Evolutionary conservation across 352 stramenopile genomes (phyloP).

Genomic region (Blastocystis hominis): DNA sequence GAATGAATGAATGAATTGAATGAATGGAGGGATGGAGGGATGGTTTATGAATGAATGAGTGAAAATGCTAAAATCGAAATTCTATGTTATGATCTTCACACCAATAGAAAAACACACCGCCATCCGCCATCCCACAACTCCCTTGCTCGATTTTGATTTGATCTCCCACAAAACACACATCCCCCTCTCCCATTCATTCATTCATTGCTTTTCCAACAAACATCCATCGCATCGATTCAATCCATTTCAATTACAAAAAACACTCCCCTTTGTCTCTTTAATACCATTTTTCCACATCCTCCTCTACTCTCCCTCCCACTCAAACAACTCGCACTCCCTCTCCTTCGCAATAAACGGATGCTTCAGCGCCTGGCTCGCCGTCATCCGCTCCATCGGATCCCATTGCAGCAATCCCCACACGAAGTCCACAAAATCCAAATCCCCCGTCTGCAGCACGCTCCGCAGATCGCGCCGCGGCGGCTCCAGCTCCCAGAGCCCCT

Average conservation of each 20-base stretch:
- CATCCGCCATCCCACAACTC: no score
- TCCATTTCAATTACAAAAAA: background rate
- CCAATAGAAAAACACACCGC: no score
- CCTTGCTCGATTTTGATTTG: no score
- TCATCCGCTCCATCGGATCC: slow-evolving; percentile 76
- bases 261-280: background rate
- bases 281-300: no score
- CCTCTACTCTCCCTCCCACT: background rate
- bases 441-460: slow-evolving; percentile 5
- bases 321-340: background rate
- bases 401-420: slow-evolving; percentile 73
- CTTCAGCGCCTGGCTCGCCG: slow-evolving; percentile 72
- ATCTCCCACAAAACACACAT: background rate
- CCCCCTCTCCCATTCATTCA: background rate
- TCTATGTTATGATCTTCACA: no score
- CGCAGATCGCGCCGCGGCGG: background rate
- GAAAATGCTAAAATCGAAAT: no score
- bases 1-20: background rate
- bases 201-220: background rate
- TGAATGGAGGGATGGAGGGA: background rate
- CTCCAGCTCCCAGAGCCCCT: slow-evolving; percentile 69
- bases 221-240: background rate
- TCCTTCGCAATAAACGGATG: slow-evolving; percentile 65
- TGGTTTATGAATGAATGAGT: background rate
- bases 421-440: slow-evolving; percentile 67